A percentile compares a stretch with the other conserved stretches of the same genome.
Evolutionary conservation across 2,329 filamentous ascomycete species (phyloP).

Genomic region (Lasiodiplodia theobromae): DNA sequence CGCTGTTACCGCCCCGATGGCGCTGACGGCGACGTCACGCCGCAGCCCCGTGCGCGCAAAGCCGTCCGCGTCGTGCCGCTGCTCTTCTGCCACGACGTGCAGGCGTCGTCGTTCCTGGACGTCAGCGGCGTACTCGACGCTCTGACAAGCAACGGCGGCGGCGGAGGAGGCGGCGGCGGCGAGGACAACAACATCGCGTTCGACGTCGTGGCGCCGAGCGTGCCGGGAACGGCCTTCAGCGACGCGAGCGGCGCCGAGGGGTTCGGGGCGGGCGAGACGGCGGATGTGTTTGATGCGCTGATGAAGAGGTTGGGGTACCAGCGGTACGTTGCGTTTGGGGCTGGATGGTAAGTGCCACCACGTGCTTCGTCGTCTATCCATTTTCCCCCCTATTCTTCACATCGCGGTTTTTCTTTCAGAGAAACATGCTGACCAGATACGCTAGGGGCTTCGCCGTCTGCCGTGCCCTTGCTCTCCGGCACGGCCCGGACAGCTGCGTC

Average conservation of each 20-base stretch:
- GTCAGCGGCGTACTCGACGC: conserved; percentile 62
- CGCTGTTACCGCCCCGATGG: conserved; percentile 42
- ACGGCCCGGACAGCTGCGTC: conserved; percentile 58
- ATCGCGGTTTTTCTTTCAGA: no score
- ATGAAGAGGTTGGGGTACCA: conserved; percentile 68
- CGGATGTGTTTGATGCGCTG: conserved; percentile 62
- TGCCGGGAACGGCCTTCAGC: conserved; percentile 73
- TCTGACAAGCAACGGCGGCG: conserved; percentile 51
- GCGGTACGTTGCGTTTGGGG: conserved; percentile 64
- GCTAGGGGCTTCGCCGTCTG: conserved; percentile 53
- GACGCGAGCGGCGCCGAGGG: conserved; percentile 63
- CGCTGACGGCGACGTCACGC: conserved; percentile 16
- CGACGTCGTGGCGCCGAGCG: conserved; percentile 70
- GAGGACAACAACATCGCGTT: conserved; percentile 54
- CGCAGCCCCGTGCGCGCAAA: conserved; percentile 40
- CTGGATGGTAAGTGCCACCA: conserved; percentile 52
- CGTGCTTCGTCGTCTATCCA: no score
- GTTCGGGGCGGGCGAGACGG: conserved; percentile 61
- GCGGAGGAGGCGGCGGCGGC: neutral
- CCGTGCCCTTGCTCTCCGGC: conserved; percentile 56
- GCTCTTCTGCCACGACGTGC: conserved; percentile 72
- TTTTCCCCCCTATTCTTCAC: neutral
- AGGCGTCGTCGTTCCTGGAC: conserved; percentile 67
- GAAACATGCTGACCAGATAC: neutral
- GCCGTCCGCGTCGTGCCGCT: conserved; percentile 65